Conservation (phyloP, 2,329 filamentous ascomycete species). For the Ophiostoma quercus region DNA sequence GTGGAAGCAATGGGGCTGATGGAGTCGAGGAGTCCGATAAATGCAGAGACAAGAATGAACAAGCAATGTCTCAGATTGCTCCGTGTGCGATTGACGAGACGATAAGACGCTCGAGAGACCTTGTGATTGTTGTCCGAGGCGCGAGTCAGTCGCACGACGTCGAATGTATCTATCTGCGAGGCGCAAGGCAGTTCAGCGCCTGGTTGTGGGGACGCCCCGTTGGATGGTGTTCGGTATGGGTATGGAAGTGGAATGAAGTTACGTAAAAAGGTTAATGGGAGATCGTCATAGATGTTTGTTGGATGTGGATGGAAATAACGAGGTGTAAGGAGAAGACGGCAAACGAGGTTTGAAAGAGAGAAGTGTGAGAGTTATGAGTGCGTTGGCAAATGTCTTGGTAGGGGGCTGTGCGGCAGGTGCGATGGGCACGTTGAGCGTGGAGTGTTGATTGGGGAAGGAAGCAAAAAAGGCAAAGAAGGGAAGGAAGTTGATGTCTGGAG, state of each 20-base stretch:
- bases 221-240: neutral
- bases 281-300: neutral
- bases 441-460: neutral
- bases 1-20: neutral
- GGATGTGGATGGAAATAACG: neutral
- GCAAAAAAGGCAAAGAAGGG: neutral
- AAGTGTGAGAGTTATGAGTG: neutral
- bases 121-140: neutral
- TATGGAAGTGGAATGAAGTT: neutral
- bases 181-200: neutral
- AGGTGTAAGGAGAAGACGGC: neutral
- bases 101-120: neutral
- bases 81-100: neutral
- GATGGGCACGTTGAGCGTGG: neutral
- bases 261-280: neutral
- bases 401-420: constrained; percentile 6
- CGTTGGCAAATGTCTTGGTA: neutral
- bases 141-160: neutral
- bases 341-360: neutral
- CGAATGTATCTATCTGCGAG: neutral
- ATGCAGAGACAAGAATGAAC: neutral
- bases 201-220: neutral
- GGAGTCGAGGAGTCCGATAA: neutral
- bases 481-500: neutral
- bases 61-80: constrained; percentile 2